Evolutionary conservation across 140 eudicot genomes (phyloP).

Genomic region (Senecio squalidus): DNA sequence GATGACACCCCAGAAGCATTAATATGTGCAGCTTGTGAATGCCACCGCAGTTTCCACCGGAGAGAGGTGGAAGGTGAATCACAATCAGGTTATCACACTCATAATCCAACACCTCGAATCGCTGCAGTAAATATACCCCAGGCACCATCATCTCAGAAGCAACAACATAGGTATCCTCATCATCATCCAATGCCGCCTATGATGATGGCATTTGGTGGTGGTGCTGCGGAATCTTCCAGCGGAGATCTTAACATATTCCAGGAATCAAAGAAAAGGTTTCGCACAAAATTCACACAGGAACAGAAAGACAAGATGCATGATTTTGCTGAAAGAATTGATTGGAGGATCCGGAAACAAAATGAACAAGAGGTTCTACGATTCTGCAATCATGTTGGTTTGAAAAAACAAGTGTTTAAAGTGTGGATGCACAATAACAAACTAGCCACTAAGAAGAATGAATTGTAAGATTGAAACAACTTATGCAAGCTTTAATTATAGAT

Average conservation of each 20-base stretch:
- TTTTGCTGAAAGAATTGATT: slow-evolving; percentile 60
- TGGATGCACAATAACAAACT: slow-evolving; percentile 91
- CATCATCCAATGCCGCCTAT: slow-evolving; percentile 34
- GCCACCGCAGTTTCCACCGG: slow-evolving; percentile 86
- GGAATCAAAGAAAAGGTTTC: slow-evolving; percentile 50
- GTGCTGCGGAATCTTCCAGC: slow-evolving; percentile 64
- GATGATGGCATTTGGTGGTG: slow-evolving; percentile 65
- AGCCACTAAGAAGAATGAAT: slow-evolving; percentile 52
- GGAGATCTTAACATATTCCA: slow-evolving; percentile 63
- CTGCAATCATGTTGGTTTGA: slow-evolving; percentile 52
- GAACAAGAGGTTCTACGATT: slow-evolving; percentile 50
- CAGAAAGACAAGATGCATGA: slow-evolving; percentile 74
- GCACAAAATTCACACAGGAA: slow-evolving; percentile 63
- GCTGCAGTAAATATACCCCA: slow-evolving; percentile 11
- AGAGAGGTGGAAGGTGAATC: slow-evolving; percentile 42
- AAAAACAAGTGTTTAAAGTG: slow-evolving; percentile 66
- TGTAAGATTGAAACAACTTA: slow-evolving; percentile 28
- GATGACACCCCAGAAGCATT: slow-evolving; percentile 51
- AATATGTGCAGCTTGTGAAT: slow-evolving; percentile 77
- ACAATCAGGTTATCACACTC: slow-evolving; percentile 13
- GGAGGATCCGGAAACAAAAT: slow-evolving; percentile 81
- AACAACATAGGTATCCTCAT: slow-evolving; percentile 21
- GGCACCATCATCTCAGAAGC: slow-evolving; percentile 9
- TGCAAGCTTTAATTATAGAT: slow-evolving; percentile 2
- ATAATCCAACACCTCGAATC: slow-evolving; percentile 10